phyloP scores from a whole-genome alignment of 202 grass and related monocot species.

The Schoenoplectus triqueter region DNA sequence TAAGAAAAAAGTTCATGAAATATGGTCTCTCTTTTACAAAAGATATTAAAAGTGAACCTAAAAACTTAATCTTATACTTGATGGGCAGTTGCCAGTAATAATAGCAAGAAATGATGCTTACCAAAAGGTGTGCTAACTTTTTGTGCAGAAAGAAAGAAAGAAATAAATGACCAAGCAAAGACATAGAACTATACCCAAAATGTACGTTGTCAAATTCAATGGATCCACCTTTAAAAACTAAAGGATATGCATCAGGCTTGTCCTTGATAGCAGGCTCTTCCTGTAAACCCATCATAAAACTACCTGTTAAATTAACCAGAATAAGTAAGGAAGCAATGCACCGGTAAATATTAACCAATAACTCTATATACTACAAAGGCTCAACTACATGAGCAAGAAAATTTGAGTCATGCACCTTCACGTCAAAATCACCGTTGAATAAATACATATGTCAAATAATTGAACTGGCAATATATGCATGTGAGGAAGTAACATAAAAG shows the following conservation, averaged over 20 bases:
- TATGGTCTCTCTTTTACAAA: background rate
- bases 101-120: background rate
- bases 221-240: constrained; percentile 80
- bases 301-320: constrained; percentile 37
- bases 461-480: constrained; percentile 4
- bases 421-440: constrained; percentile 23
- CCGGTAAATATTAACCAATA: background rate
- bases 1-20: background rate
- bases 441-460: constrained; percentile 28
- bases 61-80: background rate
- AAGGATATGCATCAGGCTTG: constrained; percentile 67
- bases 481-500: background rate
- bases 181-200: constrained; percentile 70
- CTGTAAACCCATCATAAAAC: constrained; percentile 55
- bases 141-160: background rate
- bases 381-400: background rate
- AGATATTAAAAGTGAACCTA: background rate
- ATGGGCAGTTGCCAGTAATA: constrained; percentile 20
- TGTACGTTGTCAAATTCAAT: constrained; percentile 90
- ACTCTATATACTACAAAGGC: background rate
- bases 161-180: constrained; percentile 28
- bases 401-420: background rate
- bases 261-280: constrained; percentile 90
- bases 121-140: background rate
- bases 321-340: constrained; percentile 48